phyloP scores from a whole-genome alignment of 2,329 filamentous ascomycete species.

The Fusarium keratoplasticum region DNA sequence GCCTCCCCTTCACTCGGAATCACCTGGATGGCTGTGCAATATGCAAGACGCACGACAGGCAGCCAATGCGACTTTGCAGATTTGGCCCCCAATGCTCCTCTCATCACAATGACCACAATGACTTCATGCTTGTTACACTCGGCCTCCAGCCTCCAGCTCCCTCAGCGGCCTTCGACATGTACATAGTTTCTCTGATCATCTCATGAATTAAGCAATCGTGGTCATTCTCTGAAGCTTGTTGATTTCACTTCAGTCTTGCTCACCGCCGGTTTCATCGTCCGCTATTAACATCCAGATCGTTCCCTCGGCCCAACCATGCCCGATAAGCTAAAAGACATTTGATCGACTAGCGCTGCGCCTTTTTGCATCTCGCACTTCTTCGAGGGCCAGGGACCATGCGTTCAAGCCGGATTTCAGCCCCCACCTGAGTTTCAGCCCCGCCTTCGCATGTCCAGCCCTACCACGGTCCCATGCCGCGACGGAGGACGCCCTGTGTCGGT shows the following conservation, averaged over 20 bases:
- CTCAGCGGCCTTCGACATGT: neutral
- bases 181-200: neutral
- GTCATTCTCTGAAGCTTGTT: neutral
- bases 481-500: conserved; percentile 4
- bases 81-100: conserved; percentile 1
- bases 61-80: conserved; percentile 19
- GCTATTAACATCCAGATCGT: neutral
- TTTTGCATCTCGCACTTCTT: neutral
- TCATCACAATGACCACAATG: neutral
- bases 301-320: neutral
- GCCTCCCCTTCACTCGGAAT: conserved; percentile 1
- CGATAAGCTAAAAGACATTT: neutral
- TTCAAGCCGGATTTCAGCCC: conserved; percentile 14
- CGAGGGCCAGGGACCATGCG: conserved; percentile 13
- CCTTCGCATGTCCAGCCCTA: conserved; percentile 40
- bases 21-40: conserved; percentile 1
- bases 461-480: conserved; percentile 13
- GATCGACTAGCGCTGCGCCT: conserved; percentile 5
- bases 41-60: neutral
- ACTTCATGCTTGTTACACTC: neutral
- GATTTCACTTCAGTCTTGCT: neutral
- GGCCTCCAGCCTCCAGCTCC: conserved; percentile 1
- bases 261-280: conserved; percentile 14
- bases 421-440: conserved; percentile 36
- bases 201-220: neutral